phyloP scores from a whole-genome alignment of 2,329 filamentous ascomycete genomes.

The Arthrocladium fulminans region DNA sequence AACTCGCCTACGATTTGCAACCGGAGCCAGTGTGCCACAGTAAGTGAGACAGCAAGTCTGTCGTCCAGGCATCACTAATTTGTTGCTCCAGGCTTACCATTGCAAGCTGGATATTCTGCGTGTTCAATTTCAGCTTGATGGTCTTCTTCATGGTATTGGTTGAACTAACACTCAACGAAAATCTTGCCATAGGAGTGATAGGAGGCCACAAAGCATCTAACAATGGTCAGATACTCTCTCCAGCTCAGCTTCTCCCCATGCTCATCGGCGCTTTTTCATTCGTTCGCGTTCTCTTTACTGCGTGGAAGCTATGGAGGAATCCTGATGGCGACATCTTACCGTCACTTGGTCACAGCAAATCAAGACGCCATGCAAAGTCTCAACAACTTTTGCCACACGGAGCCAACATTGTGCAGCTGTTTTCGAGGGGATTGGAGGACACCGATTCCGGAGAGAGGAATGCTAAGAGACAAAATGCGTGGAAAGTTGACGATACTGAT shows the following conservation, averaged over 20 bases:
- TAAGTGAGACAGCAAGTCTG: neutral
- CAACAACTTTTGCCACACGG: neutral
- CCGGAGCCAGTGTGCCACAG: conserved; percentile 11
- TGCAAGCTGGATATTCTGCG: conserved; percentile 9
- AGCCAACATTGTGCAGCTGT: neutral
- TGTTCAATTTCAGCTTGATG: conserved; percentile 15
- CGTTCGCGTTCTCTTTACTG: conserved; percentile 10
- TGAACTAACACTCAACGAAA: conserved; percentile 15
- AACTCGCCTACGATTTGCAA: conserved; percentile 14
- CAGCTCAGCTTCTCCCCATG: conserved; percentile 13
- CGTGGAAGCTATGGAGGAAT: conserved; percentile 12
- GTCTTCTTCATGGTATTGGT: conserved; percentile 13
- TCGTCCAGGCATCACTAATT: neutral
- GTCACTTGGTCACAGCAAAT: conserved; percentile 7
- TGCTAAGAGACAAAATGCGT: neutral
- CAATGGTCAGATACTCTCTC: conserved; percentile 10
- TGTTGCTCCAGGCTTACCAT: conserved; percentile 6
- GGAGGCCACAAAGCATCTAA: conserved; percentile 4
- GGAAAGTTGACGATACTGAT: neutral
- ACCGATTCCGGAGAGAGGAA: neutral
- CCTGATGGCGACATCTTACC: conserved; percentile 13
- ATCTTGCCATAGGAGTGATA: conserved; percentile 14
- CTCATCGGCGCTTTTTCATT: conserved; percentile 15
- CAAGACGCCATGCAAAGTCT: neutral
- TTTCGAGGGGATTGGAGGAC: neutral